phyloP scores from a whole-genome alignment of 176 grass and related monocot genomes.

The Carex pumila region DNA sequence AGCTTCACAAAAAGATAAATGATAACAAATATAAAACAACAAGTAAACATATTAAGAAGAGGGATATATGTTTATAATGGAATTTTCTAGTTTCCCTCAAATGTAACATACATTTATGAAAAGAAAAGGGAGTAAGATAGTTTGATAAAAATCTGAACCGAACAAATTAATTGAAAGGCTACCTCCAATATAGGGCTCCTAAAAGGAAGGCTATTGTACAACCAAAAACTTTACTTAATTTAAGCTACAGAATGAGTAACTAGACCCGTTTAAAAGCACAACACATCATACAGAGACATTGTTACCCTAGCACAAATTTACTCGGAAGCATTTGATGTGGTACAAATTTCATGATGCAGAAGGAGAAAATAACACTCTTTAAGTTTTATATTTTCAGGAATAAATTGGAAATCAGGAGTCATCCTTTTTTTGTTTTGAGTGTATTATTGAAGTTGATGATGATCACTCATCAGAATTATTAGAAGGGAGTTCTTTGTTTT shows the following conservation, averaged over 20 bases:
- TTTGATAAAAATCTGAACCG: not conserved
- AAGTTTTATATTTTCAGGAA: not conserved
- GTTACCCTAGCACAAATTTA: not conserved
- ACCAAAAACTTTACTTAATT: not conserved
- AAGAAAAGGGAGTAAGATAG: not conserved
- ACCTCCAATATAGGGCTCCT: not conserved
- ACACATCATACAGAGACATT: not conserved
- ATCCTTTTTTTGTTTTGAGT: not conserved
- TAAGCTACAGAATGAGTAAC: not conserved
- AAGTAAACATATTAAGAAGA: not conserved
- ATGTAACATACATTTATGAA: conserved; percentile 1
- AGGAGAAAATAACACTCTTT: not conserved
- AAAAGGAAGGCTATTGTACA: not conserved
- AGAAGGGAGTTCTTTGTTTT: not conserved
- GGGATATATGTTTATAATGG: not conserved
- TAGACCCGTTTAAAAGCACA: not conserved
- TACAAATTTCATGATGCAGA: not conserved
- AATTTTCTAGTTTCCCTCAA: not conserved
- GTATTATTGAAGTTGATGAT: not conserved
- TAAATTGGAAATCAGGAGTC: not conserved
- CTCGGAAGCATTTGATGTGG: not conserved
- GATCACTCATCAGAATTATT: not conserved
- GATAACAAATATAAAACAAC: not conserved
- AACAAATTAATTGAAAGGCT: not conserved
- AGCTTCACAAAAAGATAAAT: not conserved